These are phyloP conservation scores for Candida andamanensis DNA, from an alignment of 805 yeast genomes.

Conservation along the genomic window DNA sequence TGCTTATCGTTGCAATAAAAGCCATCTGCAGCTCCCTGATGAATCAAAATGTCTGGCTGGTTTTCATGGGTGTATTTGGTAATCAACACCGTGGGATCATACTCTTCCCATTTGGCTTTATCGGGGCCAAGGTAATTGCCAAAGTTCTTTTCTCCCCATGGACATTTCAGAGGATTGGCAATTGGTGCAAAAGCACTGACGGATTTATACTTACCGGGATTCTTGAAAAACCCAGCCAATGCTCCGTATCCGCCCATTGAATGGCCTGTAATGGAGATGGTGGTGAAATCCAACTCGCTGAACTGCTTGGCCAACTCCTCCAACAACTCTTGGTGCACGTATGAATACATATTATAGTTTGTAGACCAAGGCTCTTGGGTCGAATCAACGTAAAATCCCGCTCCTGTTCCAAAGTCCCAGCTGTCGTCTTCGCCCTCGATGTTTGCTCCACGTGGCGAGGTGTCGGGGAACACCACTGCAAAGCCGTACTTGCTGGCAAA, in stretches of 20 bases:
- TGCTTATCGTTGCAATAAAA: slow-evolving; percentile 58
- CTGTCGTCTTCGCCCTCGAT: slow-evolving; percentile 75
- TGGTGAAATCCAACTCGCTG: slow-evolving; percentile 54
- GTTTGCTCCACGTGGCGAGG: slow-evolving; percentile 86
- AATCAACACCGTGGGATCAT: slow-evolving; percentile 82
- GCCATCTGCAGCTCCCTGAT: slow-evolving; percentile 76
- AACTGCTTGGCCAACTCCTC: slow-evolving; percentile 40
- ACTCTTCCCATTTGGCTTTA: slow-evolving; percentile 58
- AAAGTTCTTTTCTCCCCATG: slow-evolving; percentile 89
- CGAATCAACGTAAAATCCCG: slow-evolving; percentile 91
- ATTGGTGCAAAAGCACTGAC: slow-evolving; percentile 92
- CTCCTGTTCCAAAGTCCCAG: slow-evolving; percentile 93
- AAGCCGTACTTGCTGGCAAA: slow-evolving; percentile 79
- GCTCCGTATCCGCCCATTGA: slow-evolving; percentile 99
- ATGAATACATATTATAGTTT: slow-evolving; percentile 83
- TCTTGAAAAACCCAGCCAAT: slow-evolving; percentile 55
- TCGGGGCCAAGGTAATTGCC: slow-evolving; percentile 67
- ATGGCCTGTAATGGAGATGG: slow-evolving; percentile 83
- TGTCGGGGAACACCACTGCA: slow-evolving; percentile 91
- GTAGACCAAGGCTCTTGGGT: slow-evolving; percentile 63
- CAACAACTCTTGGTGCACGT: slow-evolving; percentile 72
- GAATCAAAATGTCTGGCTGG: slow-evolving; percentile 65
- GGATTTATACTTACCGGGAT: slow-evolving; percentile 69
- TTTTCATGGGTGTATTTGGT: slow-evolving; percentile 48
- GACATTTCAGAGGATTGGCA: slow-evolving; percentile 66